These are phyloP conservation scores for Sporobolomyces phaffii DNA, from an alignment of 768 basidiomycete genomes.

Conservation along the genomic window DNA sequence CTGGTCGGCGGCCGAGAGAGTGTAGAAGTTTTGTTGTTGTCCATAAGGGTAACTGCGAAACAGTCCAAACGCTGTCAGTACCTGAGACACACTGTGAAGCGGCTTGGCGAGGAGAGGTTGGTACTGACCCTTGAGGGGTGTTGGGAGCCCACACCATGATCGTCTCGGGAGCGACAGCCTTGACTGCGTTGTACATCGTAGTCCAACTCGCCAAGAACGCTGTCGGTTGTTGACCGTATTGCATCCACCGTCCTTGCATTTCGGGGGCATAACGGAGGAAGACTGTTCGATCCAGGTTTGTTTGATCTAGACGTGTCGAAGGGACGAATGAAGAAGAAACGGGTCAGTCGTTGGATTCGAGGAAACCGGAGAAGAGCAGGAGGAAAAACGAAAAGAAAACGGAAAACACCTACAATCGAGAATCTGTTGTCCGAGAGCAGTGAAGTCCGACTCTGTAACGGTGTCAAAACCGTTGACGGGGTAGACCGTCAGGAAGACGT, in stretches of 20 bases:
- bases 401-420: conserved; percentile 35
- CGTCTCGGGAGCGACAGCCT: conserved; percentile 39
- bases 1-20: conserved; percentile 29
- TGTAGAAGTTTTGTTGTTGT: conserved; percentile 5
- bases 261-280: conserved; percentile 45
- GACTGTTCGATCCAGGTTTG: conserved; percentile 38
- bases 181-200: conserved; percentile 39
- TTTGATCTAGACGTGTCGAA: conserved; percentile 26
- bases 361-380: too few species aligned
- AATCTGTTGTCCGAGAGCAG: conserved; percentile 41
- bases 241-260: conserved; percentile 44
- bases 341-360: too few species aligned
- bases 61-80: too few species aligned
- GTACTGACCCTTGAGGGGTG: conserved; percentile 36
- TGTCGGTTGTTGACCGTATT: conserved; percentile 40
- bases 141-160: conserved; percentile 44
- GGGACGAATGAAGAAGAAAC: neutral
- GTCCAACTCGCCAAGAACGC: conserved; percentile 35
- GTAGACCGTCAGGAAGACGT: conserved; percentile 44
- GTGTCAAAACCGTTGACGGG: conserved; percentile 31
- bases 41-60: conserved; percentile 42
- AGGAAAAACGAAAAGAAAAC: too few species aligned
- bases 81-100: too few species aligned
- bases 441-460: conserved; percentile 39
- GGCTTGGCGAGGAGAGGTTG: too few species aligned